These are phyloP conservation scores for Agaricus bisporus DNA, from an alignment of 768 basidiomycete species.

Conservation along the genomic window DNA sequence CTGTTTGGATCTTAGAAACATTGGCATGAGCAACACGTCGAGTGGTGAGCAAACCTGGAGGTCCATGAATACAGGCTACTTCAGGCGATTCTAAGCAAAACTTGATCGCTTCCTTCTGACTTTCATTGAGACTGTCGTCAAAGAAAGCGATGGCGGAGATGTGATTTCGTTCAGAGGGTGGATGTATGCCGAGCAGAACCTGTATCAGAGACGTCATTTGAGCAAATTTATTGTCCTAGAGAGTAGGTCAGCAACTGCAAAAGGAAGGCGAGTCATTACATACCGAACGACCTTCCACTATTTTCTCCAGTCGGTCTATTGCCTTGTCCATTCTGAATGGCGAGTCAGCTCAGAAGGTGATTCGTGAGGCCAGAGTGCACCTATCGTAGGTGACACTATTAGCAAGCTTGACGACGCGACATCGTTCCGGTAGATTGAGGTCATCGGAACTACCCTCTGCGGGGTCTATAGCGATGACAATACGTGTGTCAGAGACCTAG, in stretches of 20 bases:
- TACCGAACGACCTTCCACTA: slow-evolving; percentile 16
- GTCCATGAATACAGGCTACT: slow-evolving; percentile 92
- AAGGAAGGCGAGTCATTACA: not conserved
- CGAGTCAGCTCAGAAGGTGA: not conserved
- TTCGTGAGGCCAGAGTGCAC: slow-evolving; percentile 24
- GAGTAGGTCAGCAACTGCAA: slow-evolving; percentile 11
- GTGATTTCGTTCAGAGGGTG: slow-evolving; percentile 33
- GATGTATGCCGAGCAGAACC: slow-evolving; percentile 65
- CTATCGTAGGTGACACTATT: slow-evolving; percentile 91
- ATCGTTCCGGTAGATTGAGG: slow-evolving; percentile 78
- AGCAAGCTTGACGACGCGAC: slow-evolving; percentile 81
- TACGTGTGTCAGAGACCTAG: slow-evolving; percentile 74
- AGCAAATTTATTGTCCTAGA: slow-evolving; percentile 32
- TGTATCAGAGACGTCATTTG: slow-evolving; percentile 48
- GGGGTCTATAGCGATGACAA: slow-evolving; percentile 73
- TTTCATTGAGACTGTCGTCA: slow-evolving; percentile 70
- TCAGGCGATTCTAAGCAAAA: slow-evolving; percentile 80
- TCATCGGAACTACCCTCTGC: slow-evolving; percentile 56
- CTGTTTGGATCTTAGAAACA: slow-evolving; percentile 22
- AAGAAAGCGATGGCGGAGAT: slow-evolving; percentile 54
- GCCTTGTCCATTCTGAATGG: slow-evolving; percentile 80
- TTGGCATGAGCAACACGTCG: not conserved
- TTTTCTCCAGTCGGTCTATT: slow-evolving; percentile 54
- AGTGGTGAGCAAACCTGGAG: slow-evolving; percentile 57
- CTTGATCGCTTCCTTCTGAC: slow-evolving; percentile 77